These are phyloP conservation scores for Lepidopterella palustris DNA, from an alignment of 495 filamentous ascomycete genomes.

Conservation along the genomic window DNA sequence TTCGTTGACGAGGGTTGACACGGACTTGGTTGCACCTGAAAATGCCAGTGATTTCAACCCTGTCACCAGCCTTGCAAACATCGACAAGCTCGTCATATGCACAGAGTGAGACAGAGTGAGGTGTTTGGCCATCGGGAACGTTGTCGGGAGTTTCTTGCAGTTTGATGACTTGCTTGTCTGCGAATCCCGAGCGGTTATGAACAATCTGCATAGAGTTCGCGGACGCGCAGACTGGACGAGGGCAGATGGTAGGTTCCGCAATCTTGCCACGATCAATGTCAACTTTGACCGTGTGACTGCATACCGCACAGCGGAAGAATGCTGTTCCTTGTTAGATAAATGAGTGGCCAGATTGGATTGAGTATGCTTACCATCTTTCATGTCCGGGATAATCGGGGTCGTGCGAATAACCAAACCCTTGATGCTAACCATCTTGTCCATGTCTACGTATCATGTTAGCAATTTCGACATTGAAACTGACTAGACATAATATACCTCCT, in stretches of 20 bases:
- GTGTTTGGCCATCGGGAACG: slow-evolving; percentile 90
- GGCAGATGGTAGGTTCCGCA: slow-evolving; percentile 85
- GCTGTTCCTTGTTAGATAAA: slow-evolving; percentile 20
- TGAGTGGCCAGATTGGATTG: neutral
- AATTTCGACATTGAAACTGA: neutral
- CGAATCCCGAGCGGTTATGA: slow-evolving; percentile 91
- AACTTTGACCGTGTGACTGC: slow-evolving; percentile 82
- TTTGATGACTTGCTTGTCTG: slow-evolving; percentile 98
- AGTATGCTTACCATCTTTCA: slow-evolving; percentile 65
- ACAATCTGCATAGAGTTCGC: slow-evolving; percentile 97
- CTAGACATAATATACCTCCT: slow-evolving; percentile 46
- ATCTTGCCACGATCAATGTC: slow-evolving; percentile 94
- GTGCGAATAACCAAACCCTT: slow-evolving; percentile 96
- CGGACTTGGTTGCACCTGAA: slow-evolving; percentile 92
- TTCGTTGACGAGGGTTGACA: slow-evolving; percentile 87
- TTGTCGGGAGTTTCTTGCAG: slow-evolving; percentile 95
- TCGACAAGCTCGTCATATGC: slow-evolving; percentile 97
- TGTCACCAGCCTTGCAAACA: slow-evolving; percentile 94
- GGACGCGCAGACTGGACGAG: slow-evolving; percentile 71
- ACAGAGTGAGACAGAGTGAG: slow-evolving; percentile 96
- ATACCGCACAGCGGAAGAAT: slow-evolving; percentile 92
- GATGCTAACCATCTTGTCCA: slow-evolving; percentile 93
- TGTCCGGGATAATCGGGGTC: slow-evolving; percentile 94
- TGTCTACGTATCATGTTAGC: slow-evolving; percentile 46
- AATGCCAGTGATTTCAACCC: slow-evolving; percentile 92